A percentile compares a stretch with the other conserved stretches of the same genome.
These are phyloP conservation scores for Alternaria arborescens DNA, from an alignment of 2,329 filamentous ascomycete genomes.

Conservation along the genomic window DNA sequence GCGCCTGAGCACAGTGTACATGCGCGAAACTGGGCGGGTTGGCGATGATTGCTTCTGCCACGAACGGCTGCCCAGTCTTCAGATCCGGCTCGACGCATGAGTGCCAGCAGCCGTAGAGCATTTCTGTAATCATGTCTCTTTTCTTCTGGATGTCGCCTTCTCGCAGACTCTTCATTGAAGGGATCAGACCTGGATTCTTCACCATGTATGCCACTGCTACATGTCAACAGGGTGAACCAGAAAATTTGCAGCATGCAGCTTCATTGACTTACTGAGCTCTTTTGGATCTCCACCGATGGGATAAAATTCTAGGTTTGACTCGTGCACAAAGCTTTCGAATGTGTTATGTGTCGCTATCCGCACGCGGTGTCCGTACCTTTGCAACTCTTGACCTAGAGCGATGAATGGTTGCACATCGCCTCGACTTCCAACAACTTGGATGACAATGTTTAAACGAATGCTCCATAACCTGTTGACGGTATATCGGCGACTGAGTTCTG, in stretches of 20 bases:
- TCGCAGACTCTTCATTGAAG: conserved; percentile 30
- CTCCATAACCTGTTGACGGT: conserved; percentile 6
- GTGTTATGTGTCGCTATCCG: conserved; percentile 36
- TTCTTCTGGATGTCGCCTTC: conserved; percentile 46
- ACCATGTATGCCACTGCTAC: conserved; percentile 58
- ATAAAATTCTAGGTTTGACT: conserved; percentile 47
- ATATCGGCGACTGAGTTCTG: conserved; percentile 6
- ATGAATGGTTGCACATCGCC: conserved; percentile 69
- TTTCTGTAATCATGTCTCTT: conserved; percentile 34
- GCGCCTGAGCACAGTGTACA: conserved; percentile 74
- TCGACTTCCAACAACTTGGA: conserved; percentile 62
- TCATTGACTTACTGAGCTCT: conserved; percentile 43
- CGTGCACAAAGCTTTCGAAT: conserved; percentile 25
- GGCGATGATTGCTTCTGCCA: conserved; percentile 80
- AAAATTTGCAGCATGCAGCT: background rate
- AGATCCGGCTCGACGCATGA: conserved; percentile 49
- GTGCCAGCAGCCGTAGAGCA: conserved; percentile 39
- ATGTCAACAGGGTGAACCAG: background rate
- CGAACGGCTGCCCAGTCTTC: conserved; percentile 66
- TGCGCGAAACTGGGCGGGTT: conserved; percentile 81
- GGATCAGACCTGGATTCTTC: conserved; percentile 55
- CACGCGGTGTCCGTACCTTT: conserved; percentile 41
- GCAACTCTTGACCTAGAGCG: conserved; percentile 61
- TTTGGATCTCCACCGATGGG: conserved; percentile 45
- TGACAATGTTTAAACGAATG: conserved; percentile 60